Evolutionary conservation across 192 early-diverging fungal species (phyloP).

Genomic region (Coemansia brasiliensis): DNA sequence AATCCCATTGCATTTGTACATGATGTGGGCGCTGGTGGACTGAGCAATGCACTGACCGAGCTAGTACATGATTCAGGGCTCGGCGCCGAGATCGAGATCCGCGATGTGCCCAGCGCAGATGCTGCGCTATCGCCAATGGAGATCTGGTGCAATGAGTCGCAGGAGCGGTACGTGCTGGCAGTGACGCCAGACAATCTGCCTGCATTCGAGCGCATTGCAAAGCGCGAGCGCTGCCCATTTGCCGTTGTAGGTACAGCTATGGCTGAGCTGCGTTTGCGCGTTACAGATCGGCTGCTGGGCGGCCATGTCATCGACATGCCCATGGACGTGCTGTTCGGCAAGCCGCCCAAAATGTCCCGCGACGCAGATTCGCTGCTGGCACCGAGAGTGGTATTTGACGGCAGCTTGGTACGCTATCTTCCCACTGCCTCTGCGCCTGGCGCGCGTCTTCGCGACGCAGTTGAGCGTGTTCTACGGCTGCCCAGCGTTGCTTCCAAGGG

Average conservation of each 20-base stretch:
- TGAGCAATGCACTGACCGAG: constrained; percentile 97
- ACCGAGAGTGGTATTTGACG: constrained; percentile 60
- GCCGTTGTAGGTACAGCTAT: constrained; percentile 90
- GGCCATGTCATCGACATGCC: constrained; percentile 84
- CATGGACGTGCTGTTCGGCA: constrained; percentile 96
- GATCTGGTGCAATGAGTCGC: constrained; percentile 99
- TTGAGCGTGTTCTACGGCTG: constrained; percentile 74
- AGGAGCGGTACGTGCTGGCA: constrained; percentile 98
- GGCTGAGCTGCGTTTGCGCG: constrained; percentile 73
- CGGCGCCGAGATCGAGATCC: constrained; percentile 89
- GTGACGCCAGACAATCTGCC: constrained; percentile 68
- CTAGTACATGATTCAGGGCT: constrained; percentile 93
- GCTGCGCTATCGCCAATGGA: constrained; percentile 98
- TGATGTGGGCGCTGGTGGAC: constrained; percentile 98
- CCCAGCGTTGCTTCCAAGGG: constrained; percentile 90
- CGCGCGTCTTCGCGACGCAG: constrained; percentile 63
- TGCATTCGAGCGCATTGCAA: constrained; percentile 73
- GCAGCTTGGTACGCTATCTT: constrained; percentile 61
- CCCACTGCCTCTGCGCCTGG: constrained; percentile 31
- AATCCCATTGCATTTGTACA: constrained; percentile 94
- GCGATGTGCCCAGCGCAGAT: constrained; percentile 89
- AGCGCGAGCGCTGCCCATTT: constrained; percentile 88
- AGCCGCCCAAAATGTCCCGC: constrained; percentile 94
- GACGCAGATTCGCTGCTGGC: constrained; percentile 59
- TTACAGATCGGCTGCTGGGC: constrained; percentile 63